Evolutionary conservation across 2,329 filamentous ascomycete genomes (phyloP).

Genomic region (Fonsecaea erecta): DNA sequence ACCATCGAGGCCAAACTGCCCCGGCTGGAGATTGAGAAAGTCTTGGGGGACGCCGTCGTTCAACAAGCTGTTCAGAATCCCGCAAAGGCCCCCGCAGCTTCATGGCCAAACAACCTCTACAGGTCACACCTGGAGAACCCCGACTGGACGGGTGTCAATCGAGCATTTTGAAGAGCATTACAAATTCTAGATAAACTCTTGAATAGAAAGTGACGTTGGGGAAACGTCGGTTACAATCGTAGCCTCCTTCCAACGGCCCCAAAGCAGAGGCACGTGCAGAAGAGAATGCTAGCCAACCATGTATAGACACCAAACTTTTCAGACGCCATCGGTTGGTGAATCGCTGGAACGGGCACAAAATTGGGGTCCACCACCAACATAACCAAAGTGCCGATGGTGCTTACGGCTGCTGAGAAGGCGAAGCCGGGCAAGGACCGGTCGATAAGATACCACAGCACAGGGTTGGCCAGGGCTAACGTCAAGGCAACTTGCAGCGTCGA

Average conservation of each 20-base stretch:
- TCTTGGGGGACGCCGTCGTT: slow-evolving; percentile 50
- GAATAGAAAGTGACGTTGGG: background rate
- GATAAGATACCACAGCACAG: slow-evolving; percentile 93
- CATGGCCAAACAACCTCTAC: slow-evolving; percentile 44
- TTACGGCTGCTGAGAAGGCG: slow-evolving; percentile 74
- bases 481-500: slow-evolving; percentile 92
- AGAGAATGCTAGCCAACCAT: slow-evolving; percentile 92
- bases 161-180: slow-evolving; percentile 34
- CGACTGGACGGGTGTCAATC: slow-evolving; percentile 38
- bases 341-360: slow-evolving; percentile 72
- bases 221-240: slow-evolving; percentile 30
- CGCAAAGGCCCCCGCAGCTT: slow-evolving; percentile 48
- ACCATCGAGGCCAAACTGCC: slow-evolving; percentile 40
- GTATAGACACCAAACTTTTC: slow-evolving; percentile 68
- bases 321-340: slow-evolving; percentile 42
- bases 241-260: slow-evolving; percentile 89
- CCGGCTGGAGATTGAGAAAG: slow-evolving; percentile 50
- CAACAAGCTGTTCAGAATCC: slow-evolving; percentile 45
- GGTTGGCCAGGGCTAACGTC: slow-evolving; percentile 87
- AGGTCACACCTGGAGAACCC: slow-evolving; percentile 38
- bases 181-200: background rate
- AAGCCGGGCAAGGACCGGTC: slow-evolving; percentile 88
- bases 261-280: slow-evolving; percentile 94
- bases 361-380: slow-evolving; percentile 77
- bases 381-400: slow-evolving; percentile 72